Evolutionary conservation across 2,329 filamentous ascomycete species (phyloP), one percentile per base, ranked within the genome.

Genomic region (Trichoderma atroviride): DNA sequence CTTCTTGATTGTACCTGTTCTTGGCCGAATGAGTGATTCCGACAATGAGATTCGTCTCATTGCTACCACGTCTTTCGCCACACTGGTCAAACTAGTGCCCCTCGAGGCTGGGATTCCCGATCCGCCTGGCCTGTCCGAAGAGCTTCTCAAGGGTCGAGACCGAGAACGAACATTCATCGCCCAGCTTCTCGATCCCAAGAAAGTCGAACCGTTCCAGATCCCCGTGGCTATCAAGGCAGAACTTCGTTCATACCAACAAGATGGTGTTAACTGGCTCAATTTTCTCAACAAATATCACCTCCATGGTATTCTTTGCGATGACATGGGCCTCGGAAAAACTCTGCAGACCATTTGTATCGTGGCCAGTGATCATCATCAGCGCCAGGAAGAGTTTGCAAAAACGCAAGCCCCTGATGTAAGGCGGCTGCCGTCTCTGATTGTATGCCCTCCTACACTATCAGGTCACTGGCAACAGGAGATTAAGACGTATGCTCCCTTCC

Each of bases 401-500:
- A 96, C 94, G 0, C 87, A 91, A 58, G 89, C 92, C 33, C 85
- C 89, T 0, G 96, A 99, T 76, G 88, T 89, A 64, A 88, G 93
- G 70, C 90, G 88, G 68, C 83, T 99, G 52, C 94, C 96, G 2
- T 97, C 95, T 14, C 86, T 99, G 67, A 97, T 99, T 71, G 92
- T 99, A 60, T 99, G 96, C 76, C 96, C 96, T 6, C 96, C 96
- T 1, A 98, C 96, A 0, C 85, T 99, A 29, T 97, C 96, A 22
- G 96, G 96, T 10, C 96, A 99, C 81, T 99, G 96, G 96, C 94
- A 97, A 79, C 96, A 99, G 78, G 96, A 99, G 79, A 94, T 99
- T 75, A 93, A 92, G 77, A 91, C 94, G 60, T 99, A 97, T 76
- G 95, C 96, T 1, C 96, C 96, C 0, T 99, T 99, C 86, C 85